Percentiles rank a stretch among this genome's conserved stretches.
Evolutionary conservation across 495 filamentous ascomycete genomes (phyloP).

Genomic region (Penicillium salamii): DNA sequence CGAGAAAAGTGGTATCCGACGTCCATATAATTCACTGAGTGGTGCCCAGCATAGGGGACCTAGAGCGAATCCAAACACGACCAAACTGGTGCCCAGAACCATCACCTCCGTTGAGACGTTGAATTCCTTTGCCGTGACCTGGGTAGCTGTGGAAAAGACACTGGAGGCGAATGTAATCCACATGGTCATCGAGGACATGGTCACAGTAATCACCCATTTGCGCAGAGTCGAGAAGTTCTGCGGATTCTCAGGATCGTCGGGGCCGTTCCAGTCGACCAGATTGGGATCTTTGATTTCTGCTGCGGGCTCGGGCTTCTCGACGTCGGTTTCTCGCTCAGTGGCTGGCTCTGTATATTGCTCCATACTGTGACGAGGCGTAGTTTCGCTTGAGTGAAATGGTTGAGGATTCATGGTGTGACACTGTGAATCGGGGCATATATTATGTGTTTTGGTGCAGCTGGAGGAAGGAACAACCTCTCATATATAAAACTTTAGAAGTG

Average conservation of each 20-base stretch:
- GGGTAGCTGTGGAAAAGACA: slow-evolving; percentile 57
- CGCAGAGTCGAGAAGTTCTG: slow-evolving; percentile 58
- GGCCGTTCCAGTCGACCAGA: slow-evolving; percentile 43
- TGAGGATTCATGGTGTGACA: slow-evolving; percentile 11
- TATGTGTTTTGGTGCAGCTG: too few species aligned
- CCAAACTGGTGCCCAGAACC: slow-evolving; percentile 54
- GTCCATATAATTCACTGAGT: slow-evolving; percentile 56
- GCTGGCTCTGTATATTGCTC: slow-evolving; percentile 7
- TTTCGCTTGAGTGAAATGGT: slow-evolving; percentile 19
- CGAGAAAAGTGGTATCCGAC: slow-evolving; percentile 53
- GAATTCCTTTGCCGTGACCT: slow-evolving; percentile 47
- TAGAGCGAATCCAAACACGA: slow-evolving; percentile 53
- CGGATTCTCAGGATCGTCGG: slow-evolving; percentile 67
- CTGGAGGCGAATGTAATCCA: slow-evolving; percentile 58
- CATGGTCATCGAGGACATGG: slow-evolving; percentile 56
- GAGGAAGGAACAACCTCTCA: too few species aligned
- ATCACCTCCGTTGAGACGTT: slow-evolving; percentile 53
- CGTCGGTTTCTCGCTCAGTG: slow-evolving; percentile 15
- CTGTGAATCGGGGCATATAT: too few species aligned
- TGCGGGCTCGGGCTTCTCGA: slow-evolving; percentile 12
- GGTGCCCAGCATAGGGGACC: slow-evolving; percentile 57
- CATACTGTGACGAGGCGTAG: slow-evolving; percentile 24
- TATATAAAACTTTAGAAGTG: too few species aligned
- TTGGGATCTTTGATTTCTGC: slow-evolving; percentile 36
- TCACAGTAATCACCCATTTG: slow-evolving; percentile 71